Conservation (phyloP, 225 moss, liverwort and hornwort species). For the Bryum argenteum region DNA sequence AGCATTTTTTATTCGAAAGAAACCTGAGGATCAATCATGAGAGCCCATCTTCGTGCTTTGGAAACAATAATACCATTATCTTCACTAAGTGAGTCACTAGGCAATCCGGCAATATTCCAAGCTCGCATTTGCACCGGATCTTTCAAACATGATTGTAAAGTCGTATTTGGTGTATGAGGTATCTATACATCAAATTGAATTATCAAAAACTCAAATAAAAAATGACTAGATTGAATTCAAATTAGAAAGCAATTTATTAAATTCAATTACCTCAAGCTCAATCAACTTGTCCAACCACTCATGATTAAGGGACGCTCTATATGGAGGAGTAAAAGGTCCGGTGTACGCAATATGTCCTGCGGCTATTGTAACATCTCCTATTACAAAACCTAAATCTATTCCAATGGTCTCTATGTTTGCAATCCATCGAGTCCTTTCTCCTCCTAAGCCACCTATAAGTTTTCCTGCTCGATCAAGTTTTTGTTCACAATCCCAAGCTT, state of each 20-base stretch:
- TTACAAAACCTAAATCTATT: slow-evolving; percentile 58
- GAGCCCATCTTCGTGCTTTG: slow-evolving; percentile 84
- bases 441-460: slow-evolving; percentile 88
- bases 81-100: slow-evolving; percentile 91
- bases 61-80: slow-evolving; percentile 91
- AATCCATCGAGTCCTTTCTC: slow-evolving; percentile 85
- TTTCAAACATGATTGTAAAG: slow-evolving; percentile 69
- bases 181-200: slow-evolving; percentile 34
- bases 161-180: slow-evolving; percentile 75
- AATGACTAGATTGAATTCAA: not conserved
- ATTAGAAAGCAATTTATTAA: not conserved
- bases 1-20: not conserved
- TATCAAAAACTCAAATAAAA: no score
- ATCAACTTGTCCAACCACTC: slow-evolving; percentile 70
- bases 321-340: slow-evolving; percentile 82
- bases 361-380: slow-evolving; percentile 77
- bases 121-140: slow-evolving; percentile 80
- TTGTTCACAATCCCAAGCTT: slow-evolving; percentile 77
- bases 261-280: slow-evolving; percentile 49
- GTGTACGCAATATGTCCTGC: slow-evolving; percentile 86
- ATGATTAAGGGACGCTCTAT: slow-evolving; percentile 59
- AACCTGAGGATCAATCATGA: slow-evolving; percentile 98
- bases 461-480: slow-evolving; percentile 85
- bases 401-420: slow-evolving; percentile 72
- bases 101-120: slow-evolving; percentile 91